Evolutionary conservation across 2,329 filamentous ascomycete genomes (phyloP).

Genomic region (Gaeumannomyces tritici): DNA sequence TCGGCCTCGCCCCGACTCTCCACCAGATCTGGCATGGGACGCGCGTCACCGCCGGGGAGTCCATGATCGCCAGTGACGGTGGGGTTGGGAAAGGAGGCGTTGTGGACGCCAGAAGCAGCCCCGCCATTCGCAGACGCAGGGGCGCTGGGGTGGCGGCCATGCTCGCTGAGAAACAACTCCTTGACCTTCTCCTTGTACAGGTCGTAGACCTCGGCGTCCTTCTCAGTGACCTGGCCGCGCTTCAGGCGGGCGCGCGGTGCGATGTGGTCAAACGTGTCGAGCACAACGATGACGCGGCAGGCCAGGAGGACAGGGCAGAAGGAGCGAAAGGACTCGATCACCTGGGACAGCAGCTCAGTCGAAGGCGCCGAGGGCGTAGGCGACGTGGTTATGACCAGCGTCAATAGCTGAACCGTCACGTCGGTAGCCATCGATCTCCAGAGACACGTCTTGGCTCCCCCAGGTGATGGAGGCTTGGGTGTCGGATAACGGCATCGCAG

Average conservation of each 20-base stretch:
- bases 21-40: conserved; percentile 5
- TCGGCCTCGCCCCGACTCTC: conserved; percentile 28
- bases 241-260: conserved; percentile 34
- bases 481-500: neutral
- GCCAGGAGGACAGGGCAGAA: conserved; percentile 29
- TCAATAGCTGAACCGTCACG: conserved; percentile 16
- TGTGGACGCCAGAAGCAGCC: neutral
- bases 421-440: neutral
- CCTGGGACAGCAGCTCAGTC: conserved; percentile 37
- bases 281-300: conserved; percentile 38
- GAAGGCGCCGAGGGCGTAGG: conserved; percentile 44
- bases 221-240: conserved; percentile 39
- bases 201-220: conserved; percentile 29
- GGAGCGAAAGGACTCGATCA: conserved; percentile 32
- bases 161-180: conserved; percentile 21
- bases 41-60: too few relatives aligned
- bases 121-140: neutral
- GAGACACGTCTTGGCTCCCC: neutral
- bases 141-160: neutral
- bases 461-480: too few relatives aligned
- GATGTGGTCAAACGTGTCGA: conserved; percentile 42
- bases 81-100: neutral
- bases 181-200: conserved; percentile 39
- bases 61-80: neutral
- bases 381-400: conserved; percentile 43